Percentiles rank a stretch among this genome's conserved stretches.
These are phyloP conservation scores for Epicoccum nigrum DNA, from an alignment of 2,329 filamentous ascomycete species.

Conservation along the genomic window DNA sequence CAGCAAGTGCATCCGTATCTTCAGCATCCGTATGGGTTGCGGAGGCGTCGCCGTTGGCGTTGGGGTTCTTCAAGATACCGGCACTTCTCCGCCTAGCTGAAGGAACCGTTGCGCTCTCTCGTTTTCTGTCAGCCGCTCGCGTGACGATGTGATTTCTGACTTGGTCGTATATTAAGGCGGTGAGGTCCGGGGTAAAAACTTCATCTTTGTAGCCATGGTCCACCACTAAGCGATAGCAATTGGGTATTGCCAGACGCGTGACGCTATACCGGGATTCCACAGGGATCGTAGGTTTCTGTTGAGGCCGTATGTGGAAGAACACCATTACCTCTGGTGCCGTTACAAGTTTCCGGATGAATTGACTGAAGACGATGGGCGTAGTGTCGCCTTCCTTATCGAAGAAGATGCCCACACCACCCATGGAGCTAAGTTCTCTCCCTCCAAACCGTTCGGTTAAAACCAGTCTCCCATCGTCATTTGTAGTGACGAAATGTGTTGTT, in stretches of 20 bases:
- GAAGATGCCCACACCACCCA: constrained; percentile 71
- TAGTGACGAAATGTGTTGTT: constrained; percentile 54
- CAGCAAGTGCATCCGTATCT: not conserved
- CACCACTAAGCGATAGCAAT: constrained; percentile 71
- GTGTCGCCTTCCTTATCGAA: constrained; percentile 76
- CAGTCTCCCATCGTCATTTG: constrained; percentile 38
- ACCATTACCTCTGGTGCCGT: constrained; percentile 71
- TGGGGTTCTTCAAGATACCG: not conserved
- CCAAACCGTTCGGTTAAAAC: constrained; percentile 51
- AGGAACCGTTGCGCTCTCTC: constrained; percentile 3
- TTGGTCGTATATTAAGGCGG: constrained; percentile 60
- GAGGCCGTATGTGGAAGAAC: constrained; percentile 74
- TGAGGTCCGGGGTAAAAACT: constrained; percentile 69
- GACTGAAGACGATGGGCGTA: constrained; percentile 70
- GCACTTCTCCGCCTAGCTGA: not conserved
- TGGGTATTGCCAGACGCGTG: constrained; percentile 57
- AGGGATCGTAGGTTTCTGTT: constrained; percentile 58
- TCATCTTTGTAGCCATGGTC: constrained; percentile 77
- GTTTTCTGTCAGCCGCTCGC: constrained; percentile 34
- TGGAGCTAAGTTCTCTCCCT: constrained; percentile 35
- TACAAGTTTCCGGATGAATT: constrained; percentile 75
- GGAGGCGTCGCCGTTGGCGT: constrained; percentile 4
- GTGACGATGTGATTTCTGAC: constrained; percentile 53
- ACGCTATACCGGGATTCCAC: constrained; percentile 58
- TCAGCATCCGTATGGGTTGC: constrained; percentile 4